Percentiles rank a stretch among this genome's conserved stretches.
Conservation (phyloP, 305 asterid genomes). For the Fraxinus ornus region DNA sequence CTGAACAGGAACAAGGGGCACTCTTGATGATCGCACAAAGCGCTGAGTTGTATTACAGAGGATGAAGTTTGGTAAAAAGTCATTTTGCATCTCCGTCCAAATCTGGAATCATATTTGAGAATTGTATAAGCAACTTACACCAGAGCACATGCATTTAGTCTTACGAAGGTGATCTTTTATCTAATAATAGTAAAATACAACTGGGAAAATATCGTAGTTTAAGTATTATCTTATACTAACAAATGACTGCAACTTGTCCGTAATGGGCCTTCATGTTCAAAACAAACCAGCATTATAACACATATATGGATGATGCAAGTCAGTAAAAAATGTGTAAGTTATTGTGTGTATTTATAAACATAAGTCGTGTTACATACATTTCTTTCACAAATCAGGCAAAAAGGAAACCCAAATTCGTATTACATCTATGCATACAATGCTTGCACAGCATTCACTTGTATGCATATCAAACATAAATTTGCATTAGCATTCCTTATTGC, state of each 20-base stretch:
- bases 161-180: background rate
- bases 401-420: background rate
- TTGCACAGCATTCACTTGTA: background rate
- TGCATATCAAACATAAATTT: background rate
- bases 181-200: background rate
- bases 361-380: background rate
- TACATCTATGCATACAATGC: background rate
- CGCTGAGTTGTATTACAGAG: constrained; percentile 98
- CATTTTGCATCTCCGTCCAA: constrained; percentile 98
- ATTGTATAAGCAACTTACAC: constrained; percentile 30
- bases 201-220: background rate
- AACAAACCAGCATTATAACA: background rate
- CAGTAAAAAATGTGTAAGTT: background rate
- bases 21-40: constrained; percentile 84
- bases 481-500: background rate
- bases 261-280: background rate
- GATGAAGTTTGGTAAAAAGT: constrained; percentile 89
- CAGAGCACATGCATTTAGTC: background rate
- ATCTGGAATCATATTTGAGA: constrained; percentile 51
- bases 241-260: background rate
- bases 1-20: constrained; percentile 74
- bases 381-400: background rate
- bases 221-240: background rate
- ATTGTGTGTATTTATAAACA: too few relatives aligned
- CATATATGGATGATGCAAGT: background rate